Percentiles rank a stretch among this genome's conserved stretches.
Evolutionary conservation across 345 rosid species (phyloP).

Genomic region (Salix koriyanagi): DNA sequence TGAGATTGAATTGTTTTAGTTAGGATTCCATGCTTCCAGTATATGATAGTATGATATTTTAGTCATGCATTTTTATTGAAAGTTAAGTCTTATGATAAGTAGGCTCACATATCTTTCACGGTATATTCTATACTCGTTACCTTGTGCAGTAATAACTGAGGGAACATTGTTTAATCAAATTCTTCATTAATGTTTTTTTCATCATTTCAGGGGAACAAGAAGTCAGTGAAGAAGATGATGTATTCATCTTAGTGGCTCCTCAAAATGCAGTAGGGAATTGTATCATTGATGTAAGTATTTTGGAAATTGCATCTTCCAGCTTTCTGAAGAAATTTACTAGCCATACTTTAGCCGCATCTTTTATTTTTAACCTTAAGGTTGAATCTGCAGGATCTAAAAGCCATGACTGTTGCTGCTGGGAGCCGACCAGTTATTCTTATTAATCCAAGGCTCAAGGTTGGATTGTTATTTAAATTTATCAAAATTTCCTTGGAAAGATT

Average conservation of each 20-base stretch:
- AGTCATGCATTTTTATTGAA: no score
- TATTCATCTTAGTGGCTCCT: conserved; percentile 88
- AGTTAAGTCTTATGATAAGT: no score
- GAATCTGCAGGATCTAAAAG: conserved; percentile 64
- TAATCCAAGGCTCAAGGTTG: conserved; percentile 83
- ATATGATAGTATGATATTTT: not conserved
- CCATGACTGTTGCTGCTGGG: conserved; percentile 92
- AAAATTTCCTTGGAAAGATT: not conserved
- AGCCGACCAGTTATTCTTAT: conserved; percentile 78
- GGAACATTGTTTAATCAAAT: no score
- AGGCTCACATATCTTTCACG: no score
- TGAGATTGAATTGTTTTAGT: not conserved
- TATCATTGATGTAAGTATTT: conserved; percentile 70
- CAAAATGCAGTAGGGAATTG: conserved; percentile 97
- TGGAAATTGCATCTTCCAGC: not conserved
- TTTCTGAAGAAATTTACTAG: not conserved
- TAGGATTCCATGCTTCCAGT: not conserved
- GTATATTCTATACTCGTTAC: no score
- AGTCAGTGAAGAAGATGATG: conserved; percentile 82
- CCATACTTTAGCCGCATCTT: not conserved
- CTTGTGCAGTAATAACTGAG: no score
- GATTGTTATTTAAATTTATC: not conserved
- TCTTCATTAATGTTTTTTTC: not conserved
- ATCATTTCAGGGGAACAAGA: conserved; percentile 62
- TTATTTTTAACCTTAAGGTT: conserved; percentile 13